phyloP scores from a whole-genome alignment of 2,329 filamentous ascomycete genomes.

The Claviceps digitariae region DNA sequence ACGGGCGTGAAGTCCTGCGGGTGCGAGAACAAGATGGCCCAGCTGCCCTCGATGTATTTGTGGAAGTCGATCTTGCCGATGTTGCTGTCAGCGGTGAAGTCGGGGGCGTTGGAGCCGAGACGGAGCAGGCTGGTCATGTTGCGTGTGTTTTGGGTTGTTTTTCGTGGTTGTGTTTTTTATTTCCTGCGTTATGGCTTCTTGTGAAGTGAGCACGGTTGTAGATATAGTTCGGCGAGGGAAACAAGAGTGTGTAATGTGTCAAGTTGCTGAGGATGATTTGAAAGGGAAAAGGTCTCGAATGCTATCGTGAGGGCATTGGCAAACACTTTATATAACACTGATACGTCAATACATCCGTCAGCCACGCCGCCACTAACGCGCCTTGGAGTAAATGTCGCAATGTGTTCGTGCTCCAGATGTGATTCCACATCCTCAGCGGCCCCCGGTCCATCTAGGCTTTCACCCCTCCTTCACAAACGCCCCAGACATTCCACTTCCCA shows the following conservation, averaged over 20 bases:
- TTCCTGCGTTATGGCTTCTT: not conserved
- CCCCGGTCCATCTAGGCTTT: not conserved
- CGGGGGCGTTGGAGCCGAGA: conserved; percentile 55
- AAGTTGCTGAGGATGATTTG: not conserved
- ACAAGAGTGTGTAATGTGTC: not conserved
- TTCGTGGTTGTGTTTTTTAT: not conserved
- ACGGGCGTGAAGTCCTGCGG: conserved; percentile 88
- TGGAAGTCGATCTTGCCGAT: conserved; percentile 70
- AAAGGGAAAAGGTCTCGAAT: not conserved
- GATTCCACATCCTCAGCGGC: not conserved
- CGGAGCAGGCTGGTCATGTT: conserved; percentile 35
- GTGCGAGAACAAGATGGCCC: conserved; percentile 76
- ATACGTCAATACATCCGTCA: not conserved
- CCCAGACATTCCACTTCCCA: too few relatives aligned
- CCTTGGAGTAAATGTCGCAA: not conserved
- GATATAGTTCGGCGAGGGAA: not conserved
- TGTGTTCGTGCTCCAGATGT: not conserved
- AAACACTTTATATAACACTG: not conserved
- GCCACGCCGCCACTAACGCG: not conserved
- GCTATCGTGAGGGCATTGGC: not conserved
- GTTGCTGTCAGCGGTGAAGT: conserved; percentile 75
- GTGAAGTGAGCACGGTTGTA: not conserved
- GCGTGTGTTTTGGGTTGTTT: too few relatives aligned
- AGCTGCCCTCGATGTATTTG: conserved; percentile 64
- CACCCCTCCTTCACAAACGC: too few relatives aligned